These are phyloP conservation scores for Bauhinia variegata DNA, from an alignment of 306 rosid genomes.

Conservation along the genomic window DNA sequence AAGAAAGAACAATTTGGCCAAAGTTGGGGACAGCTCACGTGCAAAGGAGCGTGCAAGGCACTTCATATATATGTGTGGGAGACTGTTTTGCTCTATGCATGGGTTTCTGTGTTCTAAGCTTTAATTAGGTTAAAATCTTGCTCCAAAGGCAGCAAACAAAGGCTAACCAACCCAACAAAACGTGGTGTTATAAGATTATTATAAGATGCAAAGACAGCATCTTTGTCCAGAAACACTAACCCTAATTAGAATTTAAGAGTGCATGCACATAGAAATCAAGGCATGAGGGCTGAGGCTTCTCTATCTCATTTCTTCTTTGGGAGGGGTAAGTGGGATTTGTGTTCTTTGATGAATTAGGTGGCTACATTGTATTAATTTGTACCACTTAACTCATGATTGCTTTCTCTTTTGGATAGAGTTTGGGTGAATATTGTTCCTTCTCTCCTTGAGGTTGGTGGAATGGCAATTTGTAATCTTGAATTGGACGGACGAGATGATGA, in stretches of 20 bases:
- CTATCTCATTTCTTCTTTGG: neutral
- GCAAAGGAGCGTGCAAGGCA: constrained; percentile 32
- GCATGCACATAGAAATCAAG: no score
- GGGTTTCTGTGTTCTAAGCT: constrained; percentile 9
- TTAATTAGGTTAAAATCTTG: constrained; percentile 28
- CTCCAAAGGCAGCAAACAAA: constrained; percentile 35
- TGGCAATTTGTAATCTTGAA: constrained; percentile 33
- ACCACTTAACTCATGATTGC: neutral
- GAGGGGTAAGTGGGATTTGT: neutral
- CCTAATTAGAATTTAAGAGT: neutral
- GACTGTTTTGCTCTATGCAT: neutral
- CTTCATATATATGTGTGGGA: constrained; percentile 12
- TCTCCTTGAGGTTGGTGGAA: constrained; percentile 19
- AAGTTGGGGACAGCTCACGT: constrained; percentile 35
- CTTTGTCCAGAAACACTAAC: constrained; percentile 21
- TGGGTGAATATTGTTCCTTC: neutral
- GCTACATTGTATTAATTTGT: no score
- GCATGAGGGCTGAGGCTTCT: neutral
- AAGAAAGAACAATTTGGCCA: constrained; percentile 14
- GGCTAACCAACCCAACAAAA: constrained; percentile 28
- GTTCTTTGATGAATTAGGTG: neutral
- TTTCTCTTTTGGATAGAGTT: neutral
- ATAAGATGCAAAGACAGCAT: neutral
- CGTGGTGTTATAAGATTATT: constrained; percentile 1
- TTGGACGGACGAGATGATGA: constrained; percentile 14